Percentiles rank a stretch among this genome's conserved stretches.
phyloP scores from a whole-genome alignment of 108 stramenopile genomes.

The Cyclostephanos invisitatus region DNA sequence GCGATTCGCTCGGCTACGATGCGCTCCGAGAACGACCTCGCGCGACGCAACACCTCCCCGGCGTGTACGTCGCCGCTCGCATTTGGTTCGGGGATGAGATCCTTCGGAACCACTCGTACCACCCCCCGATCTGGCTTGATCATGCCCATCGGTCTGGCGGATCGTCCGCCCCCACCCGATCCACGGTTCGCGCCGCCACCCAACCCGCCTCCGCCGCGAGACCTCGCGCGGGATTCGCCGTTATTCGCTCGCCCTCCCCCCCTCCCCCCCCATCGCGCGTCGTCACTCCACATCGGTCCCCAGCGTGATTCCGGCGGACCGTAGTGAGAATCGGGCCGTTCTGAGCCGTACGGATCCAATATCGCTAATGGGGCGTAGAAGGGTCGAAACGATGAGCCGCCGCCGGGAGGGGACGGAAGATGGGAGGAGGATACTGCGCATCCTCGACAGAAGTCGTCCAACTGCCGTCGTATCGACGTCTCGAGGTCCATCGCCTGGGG shows the following conservation, averaged over 20 bases:
- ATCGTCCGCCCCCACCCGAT: too few species aligned
- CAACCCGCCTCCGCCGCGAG: too few species aligned
- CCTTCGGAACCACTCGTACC: slow-evolving; percentile 24
- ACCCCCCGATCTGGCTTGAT: slow-evolving; percentile 27
- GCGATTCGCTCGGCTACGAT: background rate
- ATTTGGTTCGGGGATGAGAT: slow-evolving; percentile 21
- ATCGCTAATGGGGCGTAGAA: slow-evolving; percentile 52
- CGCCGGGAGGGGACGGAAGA: background rate
- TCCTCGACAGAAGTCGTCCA: slow-evolving; percentile 50
- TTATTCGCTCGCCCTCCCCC: slow-evolving; percentile 15
- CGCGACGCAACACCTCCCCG: slow-evolving; percentile 39
- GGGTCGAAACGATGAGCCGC: too few species aligned
- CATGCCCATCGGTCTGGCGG: too few species aligned
- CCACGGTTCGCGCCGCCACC: too few species aligned
- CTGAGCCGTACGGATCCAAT: slow-evolving; percentile 49
- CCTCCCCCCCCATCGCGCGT: too few species aligned
- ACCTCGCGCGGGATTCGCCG: too few species aligned
- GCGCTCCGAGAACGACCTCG: slow-evolving; percentile 6
- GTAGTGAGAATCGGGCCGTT: slow-evolving; percentile 32
- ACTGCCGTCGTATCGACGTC: slow-evolving; percentile 60
- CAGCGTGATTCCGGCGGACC: slow-evolving; percentile 19
- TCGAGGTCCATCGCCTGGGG: slow-evolving; percentile 65
- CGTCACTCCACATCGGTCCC: slow-evolving; percentile 10
- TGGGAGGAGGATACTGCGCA: too few species aligned
- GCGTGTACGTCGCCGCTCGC: slow-evolving; percentile 15